A percentile compares a stretch with the other conserved stretches of the same genome.
Evolutionary conservation across 116 monocot species (phyloP).

Genomic region (Papilionanthe hybrid): DNA sequence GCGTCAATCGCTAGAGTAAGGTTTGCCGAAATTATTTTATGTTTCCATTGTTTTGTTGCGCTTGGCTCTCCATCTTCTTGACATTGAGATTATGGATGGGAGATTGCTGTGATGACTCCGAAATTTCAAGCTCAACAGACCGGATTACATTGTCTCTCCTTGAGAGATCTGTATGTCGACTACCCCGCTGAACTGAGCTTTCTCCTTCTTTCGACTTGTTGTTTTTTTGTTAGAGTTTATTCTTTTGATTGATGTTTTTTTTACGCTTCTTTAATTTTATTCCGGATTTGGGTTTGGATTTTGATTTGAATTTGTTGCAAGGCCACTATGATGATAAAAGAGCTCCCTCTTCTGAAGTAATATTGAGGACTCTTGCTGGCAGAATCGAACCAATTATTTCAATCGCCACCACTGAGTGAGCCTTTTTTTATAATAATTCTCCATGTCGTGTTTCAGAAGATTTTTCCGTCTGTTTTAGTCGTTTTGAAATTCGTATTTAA

Average conservation of each 20-base stretch:
- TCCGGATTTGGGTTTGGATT: neutral
- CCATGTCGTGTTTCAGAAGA: neutral
- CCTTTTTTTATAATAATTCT: neutral
- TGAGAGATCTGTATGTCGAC: conserved; percentile 58
- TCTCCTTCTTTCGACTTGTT: conserved; percentile 5
- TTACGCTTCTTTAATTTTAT: neutral
- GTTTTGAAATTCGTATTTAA: neutral
- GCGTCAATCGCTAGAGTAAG: too few species aligned
- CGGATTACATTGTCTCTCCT: conserved; percentile 44
- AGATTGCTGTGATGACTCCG: conserved; percentile 37
- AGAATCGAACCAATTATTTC: conserved; percentile 45
- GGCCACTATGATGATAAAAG: conserved; percentile 35
- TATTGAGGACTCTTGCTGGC: conserved; percentile 49
- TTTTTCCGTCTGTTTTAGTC: too few species aligned
- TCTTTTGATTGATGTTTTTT: neutral
- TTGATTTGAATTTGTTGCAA: neutral
- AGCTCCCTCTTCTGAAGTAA: conserved; percentile 56
- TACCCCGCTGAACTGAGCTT: conserved; percentile 68
- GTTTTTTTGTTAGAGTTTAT: neutral
- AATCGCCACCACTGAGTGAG: conserved; percentile 42
- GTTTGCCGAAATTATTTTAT: too few species aligned
- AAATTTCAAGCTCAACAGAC: conserved; percentile 87
- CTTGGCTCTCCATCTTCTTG: neutral
- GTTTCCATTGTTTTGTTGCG: too few species aligned
- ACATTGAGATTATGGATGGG: neutral